Conservation (phyloP, 352 stramenopile species). For the Globisporangium mamillatum region DNA sequence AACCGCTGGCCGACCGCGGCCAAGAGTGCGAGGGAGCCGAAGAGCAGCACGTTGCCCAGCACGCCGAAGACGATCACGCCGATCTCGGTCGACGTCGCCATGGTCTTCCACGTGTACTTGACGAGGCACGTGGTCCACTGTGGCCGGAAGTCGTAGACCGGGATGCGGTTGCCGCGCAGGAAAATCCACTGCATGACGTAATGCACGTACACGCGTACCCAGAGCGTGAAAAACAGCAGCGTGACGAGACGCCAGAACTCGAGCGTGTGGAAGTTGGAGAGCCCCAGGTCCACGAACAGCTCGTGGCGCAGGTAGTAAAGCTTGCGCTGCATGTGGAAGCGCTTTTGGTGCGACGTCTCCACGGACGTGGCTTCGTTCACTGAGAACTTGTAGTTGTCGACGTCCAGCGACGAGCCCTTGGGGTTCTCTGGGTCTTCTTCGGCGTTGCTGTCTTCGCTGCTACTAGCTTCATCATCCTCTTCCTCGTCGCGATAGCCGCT, state of each 20-base stretch:
- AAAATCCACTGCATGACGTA: constrained; percentile 88
- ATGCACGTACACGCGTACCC: constrained; percentile 87
- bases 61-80: constrained; percentile 59
- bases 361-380: constrained; percentile 42
- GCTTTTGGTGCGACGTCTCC: constrained; percentile 50
- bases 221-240: constrained; percentile 70
- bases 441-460: background rate
- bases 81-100: constrained; percentile 65
- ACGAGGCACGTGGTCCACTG: constrained; percentile 64
- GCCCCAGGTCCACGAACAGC: constrained; percentile 66
- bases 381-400: constrained; percentile 57
- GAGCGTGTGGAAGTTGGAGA: constrained; percentile 47
- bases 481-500: constrained; percentile 1
- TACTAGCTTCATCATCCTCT: background rate
- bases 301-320: constrained; percentile 79
- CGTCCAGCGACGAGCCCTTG: constrained; percentile 10
- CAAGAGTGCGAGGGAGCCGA: constrained; percentile 38
- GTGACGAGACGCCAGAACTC: constrained; percentile 78
- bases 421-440: background rate
- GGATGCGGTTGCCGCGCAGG: constrained; percentile 52
- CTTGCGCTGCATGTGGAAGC: constrained; percentile 68
- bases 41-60: constrained; percentile 52
- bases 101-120: constrained; percentile 80
- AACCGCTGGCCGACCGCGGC: constrained; percentile 40
- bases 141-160: constrained; percentile 80